These are phyloP conservation scores for Annulohypoxylon bovei DNA, from an alignment of 495 filamentous ascomycete species.

Conservation along the genomic window DNA sequence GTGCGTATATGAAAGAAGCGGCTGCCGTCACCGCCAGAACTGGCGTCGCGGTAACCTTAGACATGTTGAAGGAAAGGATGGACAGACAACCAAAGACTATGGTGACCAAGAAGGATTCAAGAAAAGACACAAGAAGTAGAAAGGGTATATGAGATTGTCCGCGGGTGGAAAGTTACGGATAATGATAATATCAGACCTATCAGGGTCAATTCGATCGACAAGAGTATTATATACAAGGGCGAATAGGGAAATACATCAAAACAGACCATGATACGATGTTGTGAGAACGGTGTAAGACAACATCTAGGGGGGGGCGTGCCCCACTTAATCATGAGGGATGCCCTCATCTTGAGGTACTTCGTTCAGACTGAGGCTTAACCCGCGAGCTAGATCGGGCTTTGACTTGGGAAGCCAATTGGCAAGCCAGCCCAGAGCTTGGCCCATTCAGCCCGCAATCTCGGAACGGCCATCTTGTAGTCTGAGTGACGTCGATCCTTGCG, in stretches of 20 bases:
- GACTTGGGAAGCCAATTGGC: not conserved
- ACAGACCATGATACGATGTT: slow-evolving; percentile 32
- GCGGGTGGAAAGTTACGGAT: not conserved
- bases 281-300: slow-evolving; percentile 33
- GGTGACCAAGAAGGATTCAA: not conserved
- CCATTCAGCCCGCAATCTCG: slow-evolving; percentile 39
- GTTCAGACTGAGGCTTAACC: slow-evolving; percentile 16
- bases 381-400: not conserved
- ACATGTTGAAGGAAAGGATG: slow-evolving; percentile 24
- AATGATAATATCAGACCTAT: not conserved
- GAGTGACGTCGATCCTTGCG: slow-evolving; percentile 32
- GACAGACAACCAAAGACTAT: not conserved
- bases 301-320: slow-evolving; percentile 19
- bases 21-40: slow-evolving; percentile 36
- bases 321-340: slow-evolving; percentile 29
- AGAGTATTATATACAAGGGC: slow-evolving; percentile 35
- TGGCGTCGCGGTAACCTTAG: slow-evolving; percentile 33
- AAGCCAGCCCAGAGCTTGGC: slow-evolving; percentile 25
- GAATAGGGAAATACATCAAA: slow-evolving; percentile 17
- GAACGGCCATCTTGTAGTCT: slow-evolving; percentile 5
- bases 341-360: not conserved
- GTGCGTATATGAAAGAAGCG: slow-evolving; percentile 39
- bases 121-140: slow-evolving; percentile 25
- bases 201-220: slow-evolving; percentile 27
- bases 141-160: slow-evolving; percentile 33